Base-by-base conservation (phyloP, 1,284 basidiomycete genomes). In the Moniliophthora roreri region DNA sequence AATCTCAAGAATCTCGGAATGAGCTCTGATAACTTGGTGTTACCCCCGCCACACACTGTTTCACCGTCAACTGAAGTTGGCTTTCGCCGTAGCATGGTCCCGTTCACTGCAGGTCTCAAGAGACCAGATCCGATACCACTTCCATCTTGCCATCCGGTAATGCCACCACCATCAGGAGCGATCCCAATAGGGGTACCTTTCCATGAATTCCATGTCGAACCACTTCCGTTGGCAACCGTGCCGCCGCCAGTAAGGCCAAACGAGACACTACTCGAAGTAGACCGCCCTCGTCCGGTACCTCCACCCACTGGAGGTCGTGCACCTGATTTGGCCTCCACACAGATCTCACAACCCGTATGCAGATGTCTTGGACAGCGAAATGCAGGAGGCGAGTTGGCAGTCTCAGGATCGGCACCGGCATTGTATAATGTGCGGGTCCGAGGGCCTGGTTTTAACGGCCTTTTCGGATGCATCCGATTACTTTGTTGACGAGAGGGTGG, bases 281-380 rank as follows among this genome's bases (percentile, higher is more conserved):
- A 53, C 15, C 23, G 37, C n/a, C 45, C 45, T 40, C 58, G 55
- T 41, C 54, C 56, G 10, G 53, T 51, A 10, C 56, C 57, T 15
- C 60, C 62, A 26, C 60, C 62, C 23, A 63, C 63, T 45, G 62
- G 64, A 50, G 64, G 72, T 26, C 70, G 70, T 15, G 62, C 23
- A 8, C 59, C 51, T 0, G 73, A 70, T 58, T 75, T 83, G 0
- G 82, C 81, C 56, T 82, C 81, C 24, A 86, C 82, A 60, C 87
- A 90, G 52, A 89, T 88, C 59, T 85, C 80, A 60, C 88, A 90
- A 32, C 78, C 80, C 16, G 81, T 82, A 60, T 85, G 80, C 1
- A 90, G 72, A 63, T 90, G 87, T 10, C 87, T 77, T 0, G 87
- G 83, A 62, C 88, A 90, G 35, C 85, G 81, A 57, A 84, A 73